These are phyloP conservation scores for Puccinia novopanici DNA, from an alignment of 1,284 basidiomycete genomes.

Conservation along the genomic window DNA sequence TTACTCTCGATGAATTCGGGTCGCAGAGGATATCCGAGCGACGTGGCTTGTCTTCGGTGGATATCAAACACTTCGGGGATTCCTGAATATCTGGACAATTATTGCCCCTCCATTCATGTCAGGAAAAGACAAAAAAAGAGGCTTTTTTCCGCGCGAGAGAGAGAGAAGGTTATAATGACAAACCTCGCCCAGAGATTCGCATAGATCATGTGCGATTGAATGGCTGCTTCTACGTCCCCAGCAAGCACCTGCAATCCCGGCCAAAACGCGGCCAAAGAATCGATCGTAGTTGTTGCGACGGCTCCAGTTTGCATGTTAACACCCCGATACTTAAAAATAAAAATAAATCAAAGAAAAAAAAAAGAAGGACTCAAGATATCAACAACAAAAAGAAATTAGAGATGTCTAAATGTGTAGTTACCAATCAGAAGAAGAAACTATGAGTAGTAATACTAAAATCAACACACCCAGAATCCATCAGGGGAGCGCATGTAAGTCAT, in stretches of 20 bases:
- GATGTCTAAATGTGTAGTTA: background rate
- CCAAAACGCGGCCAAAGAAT: slow-evolving; percentile 84
- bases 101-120: no score
- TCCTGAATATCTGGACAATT: slow-evolving; percentile 44
- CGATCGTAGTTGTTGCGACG: slow-evolving; percentile 70
- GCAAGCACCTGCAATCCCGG: slow-evolving; percentile 83
- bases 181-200: slow-evolving; percentile 52
- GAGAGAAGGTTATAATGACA: background rate
- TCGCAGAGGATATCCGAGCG: slow-evolving; percentile 55
- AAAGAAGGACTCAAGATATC: slow-evolving; percentile 31
- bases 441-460: no score
- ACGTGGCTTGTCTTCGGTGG: slow-evolving; percentile 30
- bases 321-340: slow-evolving; percentile 69
- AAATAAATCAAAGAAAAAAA: slow-evolving; percentile 53
- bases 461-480: slow-evolving; percentile 81
- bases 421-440: background rate
- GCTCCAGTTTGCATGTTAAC: slow-evolving; percentile 78
- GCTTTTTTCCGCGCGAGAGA: no score
- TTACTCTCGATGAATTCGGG: slow-evolving; percentile 87
- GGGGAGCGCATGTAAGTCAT: slow-evolving; percentile 78
- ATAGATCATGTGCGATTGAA: slow-evolving; percentile 81
- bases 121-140: background rate
- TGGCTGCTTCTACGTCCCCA: slow-evolving; percentile 83
- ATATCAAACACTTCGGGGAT: slow-evolving; percentile 50
- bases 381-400: slow-evolving; percentile 51